A percentile compares a stretch with the other conserved stretches of the same genome.
Evolutionary conservation across 441 rosid genomes (phyloP).

Genomic region (Kokia cookei): DNA sequence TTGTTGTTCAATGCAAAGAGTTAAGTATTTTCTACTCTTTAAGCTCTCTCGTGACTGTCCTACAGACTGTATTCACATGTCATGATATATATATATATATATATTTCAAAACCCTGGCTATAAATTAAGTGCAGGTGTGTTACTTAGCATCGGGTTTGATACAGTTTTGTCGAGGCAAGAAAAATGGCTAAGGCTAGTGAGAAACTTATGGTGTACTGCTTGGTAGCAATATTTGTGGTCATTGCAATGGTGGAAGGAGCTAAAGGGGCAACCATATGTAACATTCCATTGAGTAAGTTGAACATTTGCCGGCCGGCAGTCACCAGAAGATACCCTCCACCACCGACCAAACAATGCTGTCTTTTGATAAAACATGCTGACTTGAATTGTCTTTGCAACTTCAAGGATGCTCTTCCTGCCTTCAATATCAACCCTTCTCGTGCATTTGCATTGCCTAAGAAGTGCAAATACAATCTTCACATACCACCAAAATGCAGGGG

Average conservation of each 20-base stretch:
- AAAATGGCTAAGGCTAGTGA: constrained; percentile 17
- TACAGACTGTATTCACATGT: constrained; percentile 16
- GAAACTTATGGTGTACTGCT: constrained; percentile 6
- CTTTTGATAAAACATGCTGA: constrained; percentile 24
- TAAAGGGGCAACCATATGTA: constrained; percentile 22
- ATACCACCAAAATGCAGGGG: constrained; percentile 32
- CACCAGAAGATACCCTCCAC: constrained; percentile 32
- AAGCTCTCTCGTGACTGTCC: constrained; percentile 8
- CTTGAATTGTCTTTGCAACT: constrained; percentile 41
- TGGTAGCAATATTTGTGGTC: constrained; percentile 12
- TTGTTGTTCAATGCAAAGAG: neutral
- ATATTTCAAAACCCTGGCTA: neutral
- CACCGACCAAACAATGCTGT: constrained; percentile 40
- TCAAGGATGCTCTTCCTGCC: constrained; percentile 32
- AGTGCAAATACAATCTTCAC: constrained; percentile 41
- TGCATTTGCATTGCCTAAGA: constrained; percentile 38
- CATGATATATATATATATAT: neutral
- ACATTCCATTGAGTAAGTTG: constrained; percentile 26
- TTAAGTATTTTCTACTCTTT: neutral
- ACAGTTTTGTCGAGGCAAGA: neutral
- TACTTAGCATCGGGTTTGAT: neutral
- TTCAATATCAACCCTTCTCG: constrained; percentile 32
- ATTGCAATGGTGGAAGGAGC: constrained; percentile 23
- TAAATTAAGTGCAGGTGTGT: neutral
- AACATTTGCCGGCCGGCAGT: constrained; percentile 38